Evolutionary conservation across 2,329 filamentous ascomycete species (phyloP).

Genomic region (Colletotrichum camelliae): DNA sequence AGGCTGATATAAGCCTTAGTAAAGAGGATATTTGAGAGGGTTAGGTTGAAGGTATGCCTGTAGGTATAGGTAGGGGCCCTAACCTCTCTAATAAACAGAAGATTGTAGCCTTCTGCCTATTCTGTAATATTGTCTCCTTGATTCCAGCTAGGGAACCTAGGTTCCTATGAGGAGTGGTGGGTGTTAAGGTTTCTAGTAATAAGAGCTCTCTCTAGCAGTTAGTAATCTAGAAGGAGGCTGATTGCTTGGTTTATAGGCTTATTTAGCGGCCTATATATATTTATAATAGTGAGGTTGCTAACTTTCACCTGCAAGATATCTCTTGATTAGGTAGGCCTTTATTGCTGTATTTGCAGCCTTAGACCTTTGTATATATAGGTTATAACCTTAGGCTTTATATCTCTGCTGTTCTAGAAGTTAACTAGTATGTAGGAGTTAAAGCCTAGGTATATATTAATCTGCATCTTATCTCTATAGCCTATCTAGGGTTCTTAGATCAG

Average conservation of each 20-base stretch:
- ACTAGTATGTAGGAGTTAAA: too few species aligned
- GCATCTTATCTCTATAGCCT: not conserved
- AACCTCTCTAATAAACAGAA: not conserved
- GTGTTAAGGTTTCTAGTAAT: not conserved
- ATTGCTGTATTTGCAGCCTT: too few species aligned
- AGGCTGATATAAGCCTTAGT: not conserved
- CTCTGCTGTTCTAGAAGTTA: too few species aligned
- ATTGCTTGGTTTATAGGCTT: too few species aligned
- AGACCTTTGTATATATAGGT: too few species aligned
- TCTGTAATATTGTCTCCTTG: not conserved
- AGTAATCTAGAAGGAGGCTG: too few species aligned
- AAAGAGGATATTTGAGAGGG: not conserved
- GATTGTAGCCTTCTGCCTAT: not conserved
- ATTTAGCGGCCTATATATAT: too few species aligned
- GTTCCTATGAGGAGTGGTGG: not conserved
- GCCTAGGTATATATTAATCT: too few species aligned
- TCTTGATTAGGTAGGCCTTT: too few species aligned
- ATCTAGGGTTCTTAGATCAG: not conserved
- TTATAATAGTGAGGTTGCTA: too few species aligned
- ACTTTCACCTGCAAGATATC: too few species aligned
- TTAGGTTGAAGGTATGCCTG: not conserved
- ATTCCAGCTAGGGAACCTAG: not conserved
- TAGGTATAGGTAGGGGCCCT: not conserved
- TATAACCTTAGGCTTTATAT: too few species aligned
- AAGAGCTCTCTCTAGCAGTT: not conserved